Percentiles rank a stretch among this genome's conserved stretches.
These are phyloP conservation scores for Kondoa malvinella DNA, from an alignment of 768 basidiomycete species.

Conservation along the genomic window DNA sequence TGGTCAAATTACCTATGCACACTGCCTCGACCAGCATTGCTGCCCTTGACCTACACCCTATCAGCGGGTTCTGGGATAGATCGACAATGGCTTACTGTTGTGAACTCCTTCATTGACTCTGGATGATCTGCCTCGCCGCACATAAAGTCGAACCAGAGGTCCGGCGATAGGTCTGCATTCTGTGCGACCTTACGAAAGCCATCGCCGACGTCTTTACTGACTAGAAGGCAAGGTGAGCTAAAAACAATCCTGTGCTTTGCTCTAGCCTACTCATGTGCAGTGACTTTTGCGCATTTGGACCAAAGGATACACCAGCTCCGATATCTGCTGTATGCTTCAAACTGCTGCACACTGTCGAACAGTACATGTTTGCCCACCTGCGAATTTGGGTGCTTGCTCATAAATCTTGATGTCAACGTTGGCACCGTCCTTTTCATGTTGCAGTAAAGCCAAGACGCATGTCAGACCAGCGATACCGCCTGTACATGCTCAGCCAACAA, in stretches of 20 bases:
- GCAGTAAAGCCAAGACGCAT: neutral
- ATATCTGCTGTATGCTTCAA: no score
- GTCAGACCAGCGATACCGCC: conserved; percentile 7
- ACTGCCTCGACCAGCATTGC: neutral
- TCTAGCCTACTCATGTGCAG: neutral
- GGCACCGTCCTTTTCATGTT: neutral
- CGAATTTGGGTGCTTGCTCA: neutral
- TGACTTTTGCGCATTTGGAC: neutral
- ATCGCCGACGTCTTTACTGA: neutral
- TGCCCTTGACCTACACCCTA: no score
- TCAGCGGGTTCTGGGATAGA: no score
- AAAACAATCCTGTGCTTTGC: neutral
- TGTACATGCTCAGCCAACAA: neutral
- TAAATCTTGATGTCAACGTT: neutral
- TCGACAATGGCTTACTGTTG: no score
- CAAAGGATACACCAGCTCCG: neutral
- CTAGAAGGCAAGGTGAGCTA: neutral
- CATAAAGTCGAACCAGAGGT: neutral
- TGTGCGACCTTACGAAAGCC: neutral
- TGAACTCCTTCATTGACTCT: neutral
- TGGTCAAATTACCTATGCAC: neutral
- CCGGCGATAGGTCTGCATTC: neutral
- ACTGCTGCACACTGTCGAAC: no score
- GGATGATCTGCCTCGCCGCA: neutral
- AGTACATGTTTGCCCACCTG: no score